Base-by-base conservation (phyloP, 768 basidiomycete species). In the Stropharia rugosoannulata region DNA sequence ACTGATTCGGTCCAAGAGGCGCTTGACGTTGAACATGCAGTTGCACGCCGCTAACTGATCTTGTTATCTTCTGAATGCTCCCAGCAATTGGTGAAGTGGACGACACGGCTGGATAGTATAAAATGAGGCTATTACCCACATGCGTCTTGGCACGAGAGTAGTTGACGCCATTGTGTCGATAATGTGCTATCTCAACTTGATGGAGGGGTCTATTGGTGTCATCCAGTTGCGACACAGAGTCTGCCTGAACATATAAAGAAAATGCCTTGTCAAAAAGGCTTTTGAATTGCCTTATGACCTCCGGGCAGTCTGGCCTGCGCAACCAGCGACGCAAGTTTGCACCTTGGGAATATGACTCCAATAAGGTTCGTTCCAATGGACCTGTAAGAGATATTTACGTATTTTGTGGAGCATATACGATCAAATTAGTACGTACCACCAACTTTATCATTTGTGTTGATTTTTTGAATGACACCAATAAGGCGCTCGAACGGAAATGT, bases 371-470 rank as follows among this genome's bases (percentile, higher is more conserved):
- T 11, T 54, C 52, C 2, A 54, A 27, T 8, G n/a, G 41, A 2
- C 42, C 52, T 22, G 22, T 22, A 22, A n/a, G n/a, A n/a, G n/a
- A n/a, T n/a, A n/a, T n/a, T n/a, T n/a, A n/a, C n/a, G n/a, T n/a
- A n/a, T n/a, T n/a, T n/a, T n/a, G n/a, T 8, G 16, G 10, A n/a
- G 25, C 25, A 18, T 22, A 12, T 25, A 41, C 19, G 19, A 10
- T 27, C 39, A 15, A 6, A 22, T 12, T 15, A 22, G 22, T 22
- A 22, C 16, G 8, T 3, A 29, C 29, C 32, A 58, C 73, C 70
- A 52, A 61, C 50, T 11, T 65, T 61, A 32, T 32, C 29, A 32
- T 32, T 32, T 4, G 29, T 32, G 9, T 32, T 32, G 2, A 75
- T 54, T 3, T 56, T 58, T 48, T 58, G 57, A 5, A 58, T 15